These are phyloP conservation scores for Gamsiella multidivaricata DNA, from an alignment of 192 early-diverging fungal genomes.

Conservation along the genomic window DNA sequence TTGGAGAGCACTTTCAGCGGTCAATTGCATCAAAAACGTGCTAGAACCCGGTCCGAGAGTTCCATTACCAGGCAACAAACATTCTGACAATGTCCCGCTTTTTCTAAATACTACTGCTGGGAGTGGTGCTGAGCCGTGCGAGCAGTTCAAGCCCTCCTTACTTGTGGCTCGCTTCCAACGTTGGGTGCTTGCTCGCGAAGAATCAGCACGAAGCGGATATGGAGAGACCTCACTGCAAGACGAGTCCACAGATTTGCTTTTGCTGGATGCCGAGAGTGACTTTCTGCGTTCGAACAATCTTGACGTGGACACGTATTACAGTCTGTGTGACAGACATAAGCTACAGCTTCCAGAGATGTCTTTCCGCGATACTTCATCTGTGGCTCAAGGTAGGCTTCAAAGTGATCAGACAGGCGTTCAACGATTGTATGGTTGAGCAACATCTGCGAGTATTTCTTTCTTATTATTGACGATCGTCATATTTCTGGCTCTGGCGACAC, in stretches of 20 bases:
- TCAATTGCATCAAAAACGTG: neutral
- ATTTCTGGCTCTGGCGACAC: too few relatives aligned
- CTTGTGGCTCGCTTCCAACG: conserved; percentile 4
- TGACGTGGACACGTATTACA: neutral
- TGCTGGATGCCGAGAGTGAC: conserved; percentile 9
- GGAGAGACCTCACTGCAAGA: too few relatives aligned
- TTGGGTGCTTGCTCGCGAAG: too few relatives aligned
- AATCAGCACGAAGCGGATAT: neutral
- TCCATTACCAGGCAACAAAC: neutral
- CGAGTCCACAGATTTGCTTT: neutral
- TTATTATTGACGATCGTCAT: too few relatives aligned
- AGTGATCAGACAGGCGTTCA: neutral
- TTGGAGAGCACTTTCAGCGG: neutral
- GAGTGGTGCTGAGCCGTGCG: neutral
- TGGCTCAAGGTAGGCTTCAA: neutral
- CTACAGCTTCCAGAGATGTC: neutral
- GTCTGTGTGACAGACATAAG: neutral
- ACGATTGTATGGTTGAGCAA: too few relatives aligned
- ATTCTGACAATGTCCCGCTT: conserved; percentile 14
- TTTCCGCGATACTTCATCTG: too few relatives aligned
- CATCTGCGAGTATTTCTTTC: neutral
- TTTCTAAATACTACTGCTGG: neutral
- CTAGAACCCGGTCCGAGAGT: neutral
- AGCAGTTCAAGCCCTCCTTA: conserved; percentile 6
- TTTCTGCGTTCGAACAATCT: neutral